Evolutionary conservation across 2,329 filamentous ascomycete genomes (phyloP).

Genomic region (Amesomyces nigricolor): DNA sequence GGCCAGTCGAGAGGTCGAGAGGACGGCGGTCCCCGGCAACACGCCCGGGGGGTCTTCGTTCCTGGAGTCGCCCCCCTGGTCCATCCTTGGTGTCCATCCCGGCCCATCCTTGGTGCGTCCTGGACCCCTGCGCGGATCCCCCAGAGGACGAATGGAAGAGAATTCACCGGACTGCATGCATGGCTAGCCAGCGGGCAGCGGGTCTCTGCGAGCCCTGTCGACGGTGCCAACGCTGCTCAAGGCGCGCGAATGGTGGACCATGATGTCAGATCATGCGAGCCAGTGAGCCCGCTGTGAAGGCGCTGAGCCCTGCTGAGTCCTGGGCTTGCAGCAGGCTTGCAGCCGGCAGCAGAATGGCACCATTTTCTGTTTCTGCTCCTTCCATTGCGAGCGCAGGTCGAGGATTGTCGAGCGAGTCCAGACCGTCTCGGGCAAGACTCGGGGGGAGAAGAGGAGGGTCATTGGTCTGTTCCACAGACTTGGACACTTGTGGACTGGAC

Average conservation of each 20-base stretch:
- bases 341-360: constrained; percentile 6
- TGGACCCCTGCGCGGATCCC: neutral
- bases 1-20: neutral
- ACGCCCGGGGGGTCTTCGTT: no score
- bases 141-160: constrained; percentile 13
- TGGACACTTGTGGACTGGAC: no score
- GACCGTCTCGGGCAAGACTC: neutral
- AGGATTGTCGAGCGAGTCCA: neutral
- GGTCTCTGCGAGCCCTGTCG: no score
- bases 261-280: constrained; percentile 14
- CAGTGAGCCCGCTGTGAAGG: neutral
- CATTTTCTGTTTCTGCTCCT: neutral
- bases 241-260: neutral
- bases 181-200: neutral
- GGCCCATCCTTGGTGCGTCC: no score
- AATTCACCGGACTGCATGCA: constrained; percentile 13
- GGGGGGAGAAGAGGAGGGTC: neutral
- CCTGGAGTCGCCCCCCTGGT: no score
- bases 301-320: neutral
- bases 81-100: no score
- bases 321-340: constrained; percentile 10
- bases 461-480: no score
- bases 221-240: no score
- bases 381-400: neutral
- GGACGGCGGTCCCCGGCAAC: no score